Base-by-base conservation (phyloP, 1,139 yeast genomes). In the Kodamaea fungicola region DNA sequence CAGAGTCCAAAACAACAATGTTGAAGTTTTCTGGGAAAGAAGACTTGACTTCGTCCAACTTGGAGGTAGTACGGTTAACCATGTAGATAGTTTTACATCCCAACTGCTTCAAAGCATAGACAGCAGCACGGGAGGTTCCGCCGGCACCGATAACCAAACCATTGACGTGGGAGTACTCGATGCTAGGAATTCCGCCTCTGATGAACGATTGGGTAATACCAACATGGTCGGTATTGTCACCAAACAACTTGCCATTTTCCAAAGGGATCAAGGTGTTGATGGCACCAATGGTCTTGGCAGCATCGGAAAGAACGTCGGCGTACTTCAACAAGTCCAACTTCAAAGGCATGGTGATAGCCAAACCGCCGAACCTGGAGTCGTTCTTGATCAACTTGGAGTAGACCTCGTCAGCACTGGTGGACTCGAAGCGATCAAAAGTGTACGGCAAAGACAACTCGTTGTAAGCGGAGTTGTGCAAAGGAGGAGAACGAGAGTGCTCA, bases 161-260 rank as follows among this genome's bases (percentile, higher is more conserved):
- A 40, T 72, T 68, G 12, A 70, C 60, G 6, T 57, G 48, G 10
- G 55, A 43, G 34, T 57, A 50, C 12, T 55, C 57, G 39, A 64
- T 46, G 31, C 64, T 62, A 26, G 85, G 78, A 25, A 80, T 80
- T 8, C 92, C 92, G 41, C 73, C 71, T 42, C 73, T 62, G 30
- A 65, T 56, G 50, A 88, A 79, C 1, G 96, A 78, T 46, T 83
- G 75, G 33, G 71, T 72, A 49, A 94, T 85, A 16, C 98, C 99
- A 39, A 81, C 66, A 96, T 96, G 92, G 61, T 94, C 99, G 32
- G 99, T 94, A 64, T 94, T 94, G 51, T 87, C 94, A 43, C 97
- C 98, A 39, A 65, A 61, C 38, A 83, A 74, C 45, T 71, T 69
- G 8, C 80, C 82, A 28, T 51, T 51, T 31, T 73, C 55, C 10